Base-by-base conservation (phyloP, 2,329 filamentous ascomycete genomes). In the Dactylonectria macrodidyma region DNA sequence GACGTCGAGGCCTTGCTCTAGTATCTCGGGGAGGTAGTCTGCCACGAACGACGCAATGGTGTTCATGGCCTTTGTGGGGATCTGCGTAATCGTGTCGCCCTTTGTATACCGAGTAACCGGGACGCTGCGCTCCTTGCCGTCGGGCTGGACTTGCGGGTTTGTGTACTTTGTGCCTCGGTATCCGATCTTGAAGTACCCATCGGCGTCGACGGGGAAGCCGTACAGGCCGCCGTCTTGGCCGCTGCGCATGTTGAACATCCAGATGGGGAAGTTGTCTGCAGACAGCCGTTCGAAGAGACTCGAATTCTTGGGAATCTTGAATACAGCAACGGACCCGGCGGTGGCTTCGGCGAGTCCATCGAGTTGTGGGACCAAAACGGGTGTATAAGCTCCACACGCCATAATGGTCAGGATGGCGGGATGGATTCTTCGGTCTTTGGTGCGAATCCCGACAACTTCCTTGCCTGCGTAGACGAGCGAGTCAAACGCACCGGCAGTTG, bases 141-240 rank as follows among this genome's bases (percentile, higher is more conserved):
- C 81, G 0, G 64, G n/a, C 33, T 82, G 81, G 0, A 59, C 19
- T 24, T 78, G 66, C 0, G 82, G 83, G 66, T 87, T 86, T 2
- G 84, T 85, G 71, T 81, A 86, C 73, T 88, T 89, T 0, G 80
- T 85, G 1, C 84, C 85, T 1, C 86, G 81, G 65, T 84, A 89
- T 2, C 83, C 87, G 65, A 86, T 81, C 71, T 87, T 87, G 58
- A 87, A 71, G n/a, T 81, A 71, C 0, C 85, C 82, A 3, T 82
- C 69, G 9, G 82, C 77, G 24, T 83, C 81, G 0, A 81, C 73
- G 0, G 86, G 81, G 52, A 88, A 86, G 16, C 86, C 85, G 68
- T 87, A 86, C 0, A 87, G 76, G 1, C 84, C 84, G 0, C 82
- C 84, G 26, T 63, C 51, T 3, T 56, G 38, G 12, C 73, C 72